Evolutionary conservation across 192 early-diverging fungal genomes (phyloP).

Genomic region (Piromyces finnis): DNA sequence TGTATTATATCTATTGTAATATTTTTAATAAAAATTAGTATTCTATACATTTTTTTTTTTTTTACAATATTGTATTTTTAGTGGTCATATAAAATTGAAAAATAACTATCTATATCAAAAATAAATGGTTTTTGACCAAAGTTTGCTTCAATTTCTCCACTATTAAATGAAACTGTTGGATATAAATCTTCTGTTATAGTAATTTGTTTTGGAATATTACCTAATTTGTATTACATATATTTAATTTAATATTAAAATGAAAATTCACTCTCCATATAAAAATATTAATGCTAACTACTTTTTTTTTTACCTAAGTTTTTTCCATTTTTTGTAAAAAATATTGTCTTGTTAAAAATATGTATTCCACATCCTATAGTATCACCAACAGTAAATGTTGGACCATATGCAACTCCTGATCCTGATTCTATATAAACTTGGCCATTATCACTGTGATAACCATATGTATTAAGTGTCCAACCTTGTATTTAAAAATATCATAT

Average conservation of each 20-base stretch:
- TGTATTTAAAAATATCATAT: no score
- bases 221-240: neutral
- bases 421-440: neutral
- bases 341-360: neutral
- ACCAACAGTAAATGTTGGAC: neutral
- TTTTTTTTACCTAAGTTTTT: neutral
- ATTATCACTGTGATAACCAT: neutral
- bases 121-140: neutral
- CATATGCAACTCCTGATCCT: neutral
- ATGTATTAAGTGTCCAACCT: neutral
- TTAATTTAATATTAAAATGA: no score
- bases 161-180: neutral
- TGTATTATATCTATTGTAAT: no score
- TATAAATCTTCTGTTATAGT: neutral
- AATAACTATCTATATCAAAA: neutral
- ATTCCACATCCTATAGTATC: neutral
- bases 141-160: neutral
- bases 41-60: no score
- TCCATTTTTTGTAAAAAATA: neutral
- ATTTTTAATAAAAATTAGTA: no score
- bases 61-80: neutral
- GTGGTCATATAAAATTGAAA: neutral
- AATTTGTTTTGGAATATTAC: neutral
- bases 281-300: no score
- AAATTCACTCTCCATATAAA: no score